These are phyloP conservation scores for Pluteus cervinus DNA, from an alignment of 768 basidiomycete species.

Conservation along the genomic window DNA sequence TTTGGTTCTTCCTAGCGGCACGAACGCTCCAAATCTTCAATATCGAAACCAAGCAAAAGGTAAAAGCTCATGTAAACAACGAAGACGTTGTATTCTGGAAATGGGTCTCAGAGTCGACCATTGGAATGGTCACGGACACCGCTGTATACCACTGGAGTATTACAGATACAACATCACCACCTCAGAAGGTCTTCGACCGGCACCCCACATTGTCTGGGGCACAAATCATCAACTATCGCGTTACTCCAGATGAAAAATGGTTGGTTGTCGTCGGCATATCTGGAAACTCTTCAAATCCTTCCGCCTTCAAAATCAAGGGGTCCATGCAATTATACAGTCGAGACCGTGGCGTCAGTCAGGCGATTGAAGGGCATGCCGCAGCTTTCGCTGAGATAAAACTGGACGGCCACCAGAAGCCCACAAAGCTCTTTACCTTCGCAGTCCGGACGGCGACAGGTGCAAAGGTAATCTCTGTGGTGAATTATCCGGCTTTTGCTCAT, in stretches of 20 bases:
- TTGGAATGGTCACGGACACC: conserved; percentile 93
- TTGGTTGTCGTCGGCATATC: conserved; percentile 94
- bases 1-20: conserved; percentile 48
- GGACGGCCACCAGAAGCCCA: conserved; percentile 79
- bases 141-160: conserved; percentile 92
- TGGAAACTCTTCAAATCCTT: conserved; percentile 86
- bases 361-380: conserved; percentile 98
- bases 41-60: conserved; percentile 95
- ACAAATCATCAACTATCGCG: conserved; percentile 98
- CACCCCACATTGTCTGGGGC: conserved; percentile 90
- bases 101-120: conserved; percentile 87
- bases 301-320: conserved; percentile 98
- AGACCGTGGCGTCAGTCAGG: conserved; percentile 91
- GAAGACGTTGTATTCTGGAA: conserved; percentile 99
- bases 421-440: conserved; percentile 93
- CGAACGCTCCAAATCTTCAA: conserved; percentile 98
- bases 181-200: conserved; percentile 94
- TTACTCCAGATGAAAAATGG: conserved; percentile 94
- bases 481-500: conserved; percentile 5
- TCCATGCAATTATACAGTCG: conserved; percentile 95
- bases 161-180: conserved; percentile 64
- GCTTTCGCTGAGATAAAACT: conserved; percentile 89
- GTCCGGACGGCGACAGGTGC: conserved; percentile 96
- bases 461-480: conserved; percentile 51
- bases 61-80: conserved; percentile 89